Evolutionary conservation across 2,329 filamentous ascomycete species (phyloP), one percentile per base, ranked within the genome.

Genomic region (Exophiala oligosperma): DNA sequence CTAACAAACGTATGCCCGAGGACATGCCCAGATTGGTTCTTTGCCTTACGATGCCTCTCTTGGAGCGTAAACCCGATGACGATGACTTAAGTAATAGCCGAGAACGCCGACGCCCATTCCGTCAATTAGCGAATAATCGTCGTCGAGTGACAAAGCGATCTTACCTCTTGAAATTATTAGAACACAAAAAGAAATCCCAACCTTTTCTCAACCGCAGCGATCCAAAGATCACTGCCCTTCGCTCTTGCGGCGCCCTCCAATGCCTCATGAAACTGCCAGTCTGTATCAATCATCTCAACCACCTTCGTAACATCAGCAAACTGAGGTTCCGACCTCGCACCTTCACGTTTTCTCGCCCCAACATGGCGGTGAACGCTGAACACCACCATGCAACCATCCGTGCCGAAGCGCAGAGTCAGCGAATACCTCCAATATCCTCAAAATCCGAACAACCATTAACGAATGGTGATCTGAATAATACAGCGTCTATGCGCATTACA

Each of bases 391-490:
- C 44, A 2, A 23, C 24, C 11, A 14, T 24, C 47, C 52, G 48
- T 28, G 54, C 47, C 37, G 38, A 56, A 50, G 54, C 37, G 32
- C 37, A 56, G 23, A 26, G 52, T 52, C 38, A 37, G 8, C 47
- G 14, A n/a, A 46, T 44, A 17, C 23, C 17, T 43, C 23, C 44
- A 35, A 41, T 11, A 6, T 8, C 23, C 29, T 43, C 23, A 46
- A 23, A 41, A 12, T 17, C 17, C 21, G 5, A 37, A 17, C 44
- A 47, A 46, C 32, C 32, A 37, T 23, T 38, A 7, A 21, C 32
- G 14, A 61, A 58, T 35, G 56, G 59, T 4, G 59, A 62, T 53
- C 55, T 62, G 7, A 62, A 59, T 26, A 62, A 62, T 46, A 54
- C 49, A 35, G 49, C 52, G n/a, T 49, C 56, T 14, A 59, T 62